phyloP scores from a whole-genome alignment of 768 basidiomycete genomes.

The Psilocybe azurescens region DNA sequence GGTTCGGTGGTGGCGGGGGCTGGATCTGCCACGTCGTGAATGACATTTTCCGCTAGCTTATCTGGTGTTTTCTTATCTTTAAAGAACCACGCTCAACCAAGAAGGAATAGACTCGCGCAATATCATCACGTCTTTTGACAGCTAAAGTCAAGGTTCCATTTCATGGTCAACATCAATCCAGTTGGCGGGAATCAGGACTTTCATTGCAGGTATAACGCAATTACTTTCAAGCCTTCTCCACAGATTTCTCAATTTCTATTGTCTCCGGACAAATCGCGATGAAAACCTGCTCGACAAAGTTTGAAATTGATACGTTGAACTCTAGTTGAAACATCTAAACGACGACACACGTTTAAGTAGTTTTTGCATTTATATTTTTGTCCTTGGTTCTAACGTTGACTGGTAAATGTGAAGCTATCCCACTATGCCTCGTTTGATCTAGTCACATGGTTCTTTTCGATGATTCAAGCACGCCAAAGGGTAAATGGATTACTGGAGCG shows the following conservation, averaged over 20 bases:
- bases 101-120: neutral
- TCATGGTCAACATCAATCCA: neutral
- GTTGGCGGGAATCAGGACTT: neutral
- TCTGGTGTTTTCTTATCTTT: conserved; percentile 1
- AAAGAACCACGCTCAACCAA: neutral
- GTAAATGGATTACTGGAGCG: too few relatives aligned
- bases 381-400: too few relatives aligned
- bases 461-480: neutral
- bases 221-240: too few relatives aligned
- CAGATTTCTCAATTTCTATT: too few relatives aligned
- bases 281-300: too few relatives aligned
- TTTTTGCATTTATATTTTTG: too few relatives aligned
- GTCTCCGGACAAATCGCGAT: too few relatives aligned
- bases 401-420: neutral
- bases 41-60: neutral
- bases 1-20: conserved; percentile 81
- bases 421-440: neutral
- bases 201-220: too few relatives aligned
- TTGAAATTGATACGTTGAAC: too few relatives aligned
- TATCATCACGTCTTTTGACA: neutral
- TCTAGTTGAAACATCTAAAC: too few relatives aligned
- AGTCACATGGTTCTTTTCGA: neutral
- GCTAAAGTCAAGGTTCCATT: neutral
- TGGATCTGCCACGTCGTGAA: conserved; percentile 35
- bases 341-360: too few relatives aligned